A percentile compares a stretch with the other conserved stretches of the same genome.
Evolutionary conservation across 768 basidiomycete species (phyloP).

Genomic region (Russula sp.): DNA sequence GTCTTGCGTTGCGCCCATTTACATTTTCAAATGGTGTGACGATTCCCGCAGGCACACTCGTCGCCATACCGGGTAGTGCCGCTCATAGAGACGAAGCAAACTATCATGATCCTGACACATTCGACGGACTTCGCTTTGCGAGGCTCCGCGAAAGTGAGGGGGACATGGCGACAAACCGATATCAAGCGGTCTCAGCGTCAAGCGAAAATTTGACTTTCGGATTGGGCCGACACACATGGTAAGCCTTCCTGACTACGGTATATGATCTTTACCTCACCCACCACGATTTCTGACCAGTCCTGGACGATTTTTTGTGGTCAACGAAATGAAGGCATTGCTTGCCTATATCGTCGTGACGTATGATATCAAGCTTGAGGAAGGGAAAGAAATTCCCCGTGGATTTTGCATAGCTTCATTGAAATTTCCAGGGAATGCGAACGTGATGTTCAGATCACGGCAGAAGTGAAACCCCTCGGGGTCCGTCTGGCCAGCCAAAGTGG

Average conservation of each 20-base stretch:
- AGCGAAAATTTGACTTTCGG: neutral
- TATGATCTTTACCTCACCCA: neutral
- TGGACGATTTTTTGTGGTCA: constrained; percentile 3
- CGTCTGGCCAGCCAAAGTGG: too few relatives aligned
- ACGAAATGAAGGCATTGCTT: neutral
- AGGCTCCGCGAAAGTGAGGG: constrained; percentile 32
- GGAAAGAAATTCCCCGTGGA: neutral
- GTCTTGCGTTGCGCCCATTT: constrained; percentile 33
- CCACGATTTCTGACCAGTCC: neutral
- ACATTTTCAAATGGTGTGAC: constrained; percentile 40
- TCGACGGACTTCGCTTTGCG: constrained; percentile 38
- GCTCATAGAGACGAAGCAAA: constrained; percentile 42
- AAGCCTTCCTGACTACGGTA: neutral
- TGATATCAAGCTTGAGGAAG: neutral
- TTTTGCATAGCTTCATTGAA: neutral
- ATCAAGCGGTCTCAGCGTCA: neutral
- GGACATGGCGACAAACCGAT: neutral
- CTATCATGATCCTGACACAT: constrained; percentile 44
- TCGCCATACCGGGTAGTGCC: constrained; percentile 36
- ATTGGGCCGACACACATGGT: neutral
- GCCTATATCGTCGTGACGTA: neutral
- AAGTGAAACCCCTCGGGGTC: constrained; percentile 32
- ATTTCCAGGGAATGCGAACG: neutral
- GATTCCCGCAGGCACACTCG: constrained; percentile 41
- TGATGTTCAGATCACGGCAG: neutral